Conservation (phyloP, 75 land plant species). For the Sequoiadendron giganteum region DNA sequence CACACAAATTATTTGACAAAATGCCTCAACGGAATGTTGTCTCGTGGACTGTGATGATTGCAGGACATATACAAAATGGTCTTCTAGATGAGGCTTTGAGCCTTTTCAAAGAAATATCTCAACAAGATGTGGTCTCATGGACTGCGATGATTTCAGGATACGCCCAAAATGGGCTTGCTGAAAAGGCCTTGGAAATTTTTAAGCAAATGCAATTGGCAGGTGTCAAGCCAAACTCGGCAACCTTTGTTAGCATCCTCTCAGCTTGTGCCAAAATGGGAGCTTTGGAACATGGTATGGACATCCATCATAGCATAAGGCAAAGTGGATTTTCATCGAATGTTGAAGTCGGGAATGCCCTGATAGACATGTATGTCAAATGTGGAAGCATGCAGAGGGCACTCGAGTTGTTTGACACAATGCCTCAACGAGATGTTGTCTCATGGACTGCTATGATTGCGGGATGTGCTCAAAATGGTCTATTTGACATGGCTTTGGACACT, state of each 20-base stretch:
- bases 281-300: too few species aligned
- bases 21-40: too few species aligned
- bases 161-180: too few species aligned
- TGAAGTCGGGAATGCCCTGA: conserved; percentile 42
- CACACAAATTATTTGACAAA: too few species aligned
- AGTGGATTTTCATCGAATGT: conserved; percentile 21
- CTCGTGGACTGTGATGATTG: too few species aligned
- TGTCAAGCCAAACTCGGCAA: conserved; percentile 13
- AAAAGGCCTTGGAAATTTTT: too few species aligned
- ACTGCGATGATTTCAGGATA: too few species aligned
- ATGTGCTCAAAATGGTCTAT: conserved; percentile 34
- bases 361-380: conserved; percentile 63
- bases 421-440: conserved; percentile 22
- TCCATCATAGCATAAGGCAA: conserved; percentile 4
- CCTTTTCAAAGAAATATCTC: too few species aligned
- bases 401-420: conserved; percentile 36
- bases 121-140: too few species aligned
- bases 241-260: conserved; percentile 14
- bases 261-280: conserved; percentile 14
- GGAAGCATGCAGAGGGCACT: conserved; percentile 32
- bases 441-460: conserved; percentile 59
- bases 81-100: too few species aligned
- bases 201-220: too few species aligned
- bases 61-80: too few species aligned
- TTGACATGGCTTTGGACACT: conserved; percentile 24